Evolutionary conservation across 2,329 filamentous ascomycete species (phyloP), one percentile per base, ranked within the genome.

Genomic region (Arthrinium puccinioides): DNA sequence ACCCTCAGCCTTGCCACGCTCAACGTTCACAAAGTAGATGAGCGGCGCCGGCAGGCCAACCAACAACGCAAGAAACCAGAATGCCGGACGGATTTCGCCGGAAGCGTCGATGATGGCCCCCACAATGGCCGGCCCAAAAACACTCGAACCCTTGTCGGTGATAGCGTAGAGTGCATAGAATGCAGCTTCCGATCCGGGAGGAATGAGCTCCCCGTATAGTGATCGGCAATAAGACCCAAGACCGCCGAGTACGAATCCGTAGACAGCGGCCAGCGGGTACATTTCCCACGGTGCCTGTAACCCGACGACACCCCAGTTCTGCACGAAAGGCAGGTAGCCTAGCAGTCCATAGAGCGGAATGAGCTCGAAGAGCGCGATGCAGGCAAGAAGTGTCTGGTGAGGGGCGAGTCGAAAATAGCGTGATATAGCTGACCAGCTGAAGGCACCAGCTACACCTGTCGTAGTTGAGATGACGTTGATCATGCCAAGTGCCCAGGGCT

Each of bases 151-250:
- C 61, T 98, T 98, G 59, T 98, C 92, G 2, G 92, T 97, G 45
- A 97, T 96, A 24, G 92, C 92, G 56, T 97, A 98, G 2, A 98
- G 70, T 0, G 90, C 89, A 56, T 94, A 98, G 56, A 98, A 98
- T 0, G 90, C 89, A 0, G 92, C 89, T 62, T 98, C 92, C 21
- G 84, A 94, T 4, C 92, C 92, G 0, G 87, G 87, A 2, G 92
- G 92, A 38, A 98, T 94, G 39, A 98, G 72, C 59, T 97, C 89
- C 26, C 88, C 89, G 55, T 87, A 98, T 5, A 98, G 71, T 43
- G 86, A 89, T 28, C 92, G 82, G 56, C 92, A 97, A 61, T 97
- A 96, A 18, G 84, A 84, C 40, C 85, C 87, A 27, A 98, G 66
- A 0, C 92, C 92, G n/a, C 92, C 92, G 21, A 97, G 77, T 2